A percentile compares a stretch with the other conserved stretches of the same genome.
Evolutionary conservation across 495 filamentous ascomycete species (phyloP).

Genomic region (Hypoxylon crocopeplum): DNA sequence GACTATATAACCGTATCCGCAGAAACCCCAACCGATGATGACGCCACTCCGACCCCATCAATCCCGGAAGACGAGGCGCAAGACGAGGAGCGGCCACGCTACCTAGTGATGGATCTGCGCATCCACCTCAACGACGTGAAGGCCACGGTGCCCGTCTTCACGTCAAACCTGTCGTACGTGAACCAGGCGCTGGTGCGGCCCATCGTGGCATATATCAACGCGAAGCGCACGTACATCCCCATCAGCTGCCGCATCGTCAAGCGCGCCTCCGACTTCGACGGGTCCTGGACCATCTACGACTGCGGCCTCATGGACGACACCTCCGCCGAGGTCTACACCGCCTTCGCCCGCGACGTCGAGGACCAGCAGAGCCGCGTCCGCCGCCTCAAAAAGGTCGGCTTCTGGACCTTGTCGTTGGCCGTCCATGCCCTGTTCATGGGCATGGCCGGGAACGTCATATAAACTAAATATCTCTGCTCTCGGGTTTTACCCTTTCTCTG

Average conservation of each 20-base stretch:
- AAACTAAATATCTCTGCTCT: no score
- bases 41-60: neutral
- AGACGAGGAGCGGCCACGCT: constrained; percentile 68
- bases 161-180: constrained; percentile 85
- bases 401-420: constrained; percentile 91
- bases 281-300: constrained; percentile 94
- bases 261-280: constrained; percentile 84
- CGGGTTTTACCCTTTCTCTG: neutral
- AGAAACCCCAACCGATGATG: constrained; percentile 7
- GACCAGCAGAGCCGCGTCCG: constrained; percentile 84
- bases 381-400: constrained; percentile 92
- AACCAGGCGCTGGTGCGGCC: constrained; percentile 94
- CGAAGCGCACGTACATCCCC: constrained; percentile 89
- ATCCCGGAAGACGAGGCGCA: constrained; percentile 6
- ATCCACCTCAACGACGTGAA: constrained; percentile 91
- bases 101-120: constrained; percentile 86
- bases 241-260: constrained; percentile 95
- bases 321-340: constrained; percentile 91
- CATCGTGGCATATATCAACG: constrained; percentile 99
- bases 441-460: constrained; percentile 80
- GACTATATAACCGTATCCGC: constrained; percentile 7
- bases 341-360: constrained; percentile 86
- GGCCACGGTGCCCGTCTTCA: constrained; percentile 91
- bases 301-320: constrained; percentile 94
- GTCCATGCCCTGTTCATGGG: constrained; percentile 96